phyloP scores from a whole-genome alignment of 352 stramenopile genomes.

The Pythium pyrilobum region DNA sequence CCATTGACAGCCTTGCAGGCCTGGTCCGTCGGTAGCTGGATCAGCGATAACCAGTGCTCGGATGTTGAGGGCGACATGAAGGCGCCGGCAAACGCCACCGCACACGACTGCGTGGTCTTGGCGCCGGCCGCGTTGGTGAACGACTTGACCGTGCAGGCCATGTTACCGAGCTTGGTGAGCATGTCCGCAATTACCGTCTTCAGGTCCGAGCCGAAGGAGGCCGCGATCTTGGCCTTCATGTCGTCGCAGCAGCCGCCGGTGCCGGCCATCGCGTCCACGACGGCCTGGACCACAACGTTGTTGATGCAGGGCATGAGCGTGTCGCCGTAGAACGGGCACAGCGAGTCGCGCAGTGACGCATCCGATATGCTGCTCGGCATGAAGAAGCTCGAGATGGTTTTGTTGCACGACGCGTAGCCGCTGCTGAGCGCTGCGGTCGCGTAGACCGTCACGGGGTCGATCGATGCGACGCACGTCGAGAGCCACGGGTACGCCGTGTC shows the following conservation, averaged over 20 bases:
- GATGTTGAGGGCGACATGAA: conserved; percentile 14
- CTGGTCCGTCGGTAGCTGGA: conserved; percentile 40
- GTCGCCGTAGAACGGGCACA: conserved; percentile 27
- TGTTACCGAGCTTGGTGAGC: conserved; percentile 20
- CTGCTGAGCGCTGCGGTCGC: conserved; percentile 11
- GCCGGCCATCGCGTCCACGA: conserved; percentile 14
- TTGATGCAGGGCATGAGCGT: conserved; percentile 31
- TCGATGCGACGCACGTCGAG: conserved; percentile 31
- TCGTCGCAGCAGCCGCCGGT: conserved; percentile 34
- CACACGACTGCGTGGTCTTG: conserved; percentile 28
- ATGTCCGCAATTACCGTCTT: conserved; percentile 25
- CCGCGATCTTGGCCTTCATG: conserved; percentile 30
- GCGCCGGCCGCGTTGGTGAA: conserved; percentile 24
- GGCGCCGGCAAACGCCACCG: conserved; percentile 21
- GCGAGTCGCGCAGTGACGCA: neutral
- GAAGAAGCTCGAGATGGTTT: conserved; percentile 14
- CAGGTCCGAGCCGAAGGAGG: conserved; percentile 27
- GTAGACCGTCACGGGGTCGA: conserved; percentile 26
- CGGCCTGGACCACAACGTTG: conserved; percentile 24
- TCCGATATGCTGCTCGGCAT: conserved; percentile 1
- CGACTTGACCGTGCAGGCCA: conserved; percentile 31
- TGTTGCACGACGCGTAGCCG: conserved; percentile 23
- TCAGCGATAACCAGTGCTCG: conserved; percentile 10
- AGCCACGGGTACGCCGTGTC: conserved; percentile 29
- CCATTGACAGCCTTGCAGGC: conserved; percentile 40